Percentiles rank a stretch among this genome's conserved stretches.
Evolutionary conservation across 495 filamentous ascomycete genomes (phyloP).

Genomic region (Neurospora discreta): DNA sequence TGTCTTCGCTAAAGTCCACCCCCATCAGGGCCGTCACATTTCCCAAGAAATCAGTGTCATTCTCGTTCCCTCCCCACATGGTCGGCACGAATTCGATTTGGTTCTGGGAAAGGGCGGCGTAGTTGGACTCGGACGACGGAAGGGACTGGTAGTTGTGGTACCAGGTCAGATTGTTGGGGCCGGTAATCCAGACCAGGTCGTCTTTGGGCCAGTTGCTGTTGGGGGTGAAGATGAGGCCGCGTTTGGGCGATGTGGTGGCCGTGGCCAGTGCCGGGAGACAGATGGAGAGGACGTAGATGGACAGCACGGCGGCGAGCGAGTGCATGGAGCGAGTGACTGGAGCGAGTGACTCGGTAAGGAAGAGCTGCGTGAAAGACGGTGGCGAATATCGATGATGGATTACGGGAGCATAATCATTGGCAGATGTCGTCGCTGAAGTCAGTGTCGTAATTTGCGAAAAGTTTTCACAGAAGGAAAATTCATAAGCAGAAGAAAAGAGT

Average conservation of each 20-base stretch:
- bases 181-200: conserved; percentile 37
- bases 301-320: neutral
- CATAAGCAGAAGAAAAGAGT: neutral
- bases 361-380: neutral
- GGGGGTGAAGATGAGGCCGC: conserved; percentile 49
- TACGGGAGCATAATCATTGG: neutral
- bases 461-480: neutral
- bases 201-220: conserved; percentile 31
- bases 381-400: neutral
- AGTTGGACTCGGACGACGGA: conserved; percentile 26
- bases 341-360: neutral
- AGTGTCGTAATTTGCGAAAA: neutral
- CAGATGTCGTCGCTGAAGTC: neutral
- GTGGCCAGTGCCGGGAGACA: neutral
- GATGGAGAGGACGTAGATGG: neutral
- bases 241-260: conserved; percentile 29
- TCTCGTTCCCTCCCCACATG: conserved; percentile 46
- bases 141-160: conserved; percentile 54
- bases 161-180: conserved; percentile 45
- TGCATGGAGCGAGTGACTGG: neutral
- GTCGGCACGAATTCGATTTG: conserved; percentile 53
- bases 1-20: conserved; percentile 9
- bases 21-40: conserved; percentile 31
- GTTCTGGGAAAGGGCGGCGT: conserved; percentile 19
- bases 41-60: conserved; percentile 35